phyloP scores from a whole-genome alignment of 768 basidiomycete genomes.

The Neoboletus brunneissimus region DNA sequence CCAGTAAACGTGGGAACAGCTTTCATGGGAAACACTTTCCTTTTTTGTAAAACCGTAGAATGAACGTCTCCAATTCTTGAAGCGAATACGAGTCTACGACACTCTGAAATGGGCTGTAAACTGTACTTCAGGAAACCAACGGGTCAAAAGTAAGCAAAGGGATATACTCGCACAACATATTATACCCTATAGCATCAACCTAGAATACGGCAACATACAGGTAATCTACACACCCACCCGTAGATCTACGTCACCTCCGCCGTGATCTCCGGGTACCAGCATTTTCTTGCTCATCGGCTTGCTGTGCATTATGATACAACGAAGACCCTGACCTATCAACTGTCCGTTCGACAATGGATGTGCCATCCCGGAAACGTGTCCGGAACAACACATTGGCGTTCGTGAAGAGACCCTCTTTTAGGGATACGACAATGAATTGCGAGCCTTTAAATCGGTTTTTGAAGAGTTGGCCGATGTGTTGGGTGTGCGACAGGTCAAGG shows the following conservation, averaged over 20 bases:
- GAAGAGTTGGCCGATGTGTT: constrained; percentile 98
- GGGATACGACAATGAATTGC: constrained; percentile 95
- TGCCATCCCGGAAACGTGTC: constrained; percentile 91
- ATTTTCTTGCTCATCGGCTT: constrained; percentile 8
- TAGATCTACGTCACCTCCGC: constrained; percentile 6
- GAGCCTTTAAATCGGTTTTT: constrained; percentile 94
- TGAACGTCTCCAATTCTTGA: too few relatives aligned
- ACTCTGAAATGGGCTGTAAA: too few relatives aligned
- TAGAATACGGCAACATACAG: constrained; percentile 1
- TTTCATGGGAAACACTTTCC: not conserved
- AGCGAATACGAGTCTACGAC: too few relatives aligned
- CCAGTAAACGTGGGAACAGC: not conserved
- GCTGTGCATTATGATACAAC: constrained; percentile 31
- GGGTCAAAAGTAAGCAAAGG: not conserved
- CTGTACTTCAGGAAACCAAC: not conserved
- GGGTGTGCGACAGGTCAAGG: constrained; percentile 91
- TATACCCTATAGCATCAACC: constrained; percentile 14
- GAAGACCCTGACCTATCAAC: constrained; percentile 58
- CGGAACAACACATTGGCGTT: constrained; percentile 97
- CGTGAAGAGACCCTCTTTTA: constrained; percentile 96
- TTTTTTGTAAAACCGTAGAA: not conserved
- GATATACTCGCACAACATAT: constrained; percentile 3
- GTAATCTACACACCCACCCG: not conserved
- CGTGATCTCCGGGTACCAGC: constrained; percentile 20
- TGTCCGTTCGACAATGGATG: constrained; percentile 83